phyloP scores from a whole-genome alignment of 139 green algal genomes.

The Monoraphidium neglectum region DNA sequence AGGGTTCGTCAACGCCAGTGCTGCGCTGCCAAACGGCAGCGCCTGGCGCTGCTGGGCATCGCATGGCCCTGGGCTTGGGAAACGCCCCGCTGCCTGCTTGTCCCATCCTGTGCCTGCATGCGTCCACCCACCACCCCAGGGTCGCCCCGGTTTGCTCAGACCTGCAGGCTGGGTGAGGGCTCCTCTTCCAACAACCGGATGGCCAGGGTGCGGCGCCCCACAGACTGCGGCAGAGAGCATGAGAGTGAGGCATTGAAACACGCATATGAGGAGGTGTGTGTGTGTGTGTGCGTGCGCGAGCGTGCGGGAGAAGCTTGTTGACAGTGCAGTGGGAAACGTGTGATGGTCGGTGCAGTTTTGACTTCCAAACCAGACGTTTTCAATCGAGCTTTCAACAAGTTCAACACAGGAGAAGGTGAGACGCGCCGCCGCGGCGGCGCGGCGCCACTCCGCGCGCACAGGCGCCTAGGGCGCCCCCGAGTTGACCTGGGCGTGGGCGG shows the following conservation, averaged over 20 bases:
- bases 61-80: no score
- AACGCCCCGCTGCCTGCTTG: no score
- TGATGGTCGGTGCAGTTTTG: background rate
- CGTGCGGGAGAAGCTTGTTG: background rate
- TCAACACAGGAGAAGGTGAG: background rate
- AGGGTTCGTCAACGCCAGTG: no score
- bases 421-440: background rate
- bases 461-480: background rate
- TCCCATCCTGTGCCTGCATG: no score
- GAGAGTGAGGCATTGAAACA: background rate
- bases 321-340: background rate
- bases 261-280: no score
- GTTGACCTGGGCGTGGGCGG: slow-evolving; percentile 48
- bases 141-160: no score
- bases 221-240: slow-evolving; percentile 20
- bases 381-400: background rate
- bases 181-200: slow-evolving; percentile 74
- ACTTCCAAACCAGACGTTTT: background rate
- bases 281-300: no score
- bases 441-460: background rate
- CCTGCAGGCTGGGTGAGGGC: slow-evolving; percentile 40
- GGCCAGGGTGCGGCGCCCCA: slow-evolving; percentile 53
- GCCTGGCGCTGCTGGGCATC: no score
- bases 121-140: no score
- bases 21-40: no score